These are phyloP conservation scores for Colletotrichum australisinense DNA, from an alignment of 2,329 filamentous ascomycete genomes.

Conservation along the genomic window DNA sequence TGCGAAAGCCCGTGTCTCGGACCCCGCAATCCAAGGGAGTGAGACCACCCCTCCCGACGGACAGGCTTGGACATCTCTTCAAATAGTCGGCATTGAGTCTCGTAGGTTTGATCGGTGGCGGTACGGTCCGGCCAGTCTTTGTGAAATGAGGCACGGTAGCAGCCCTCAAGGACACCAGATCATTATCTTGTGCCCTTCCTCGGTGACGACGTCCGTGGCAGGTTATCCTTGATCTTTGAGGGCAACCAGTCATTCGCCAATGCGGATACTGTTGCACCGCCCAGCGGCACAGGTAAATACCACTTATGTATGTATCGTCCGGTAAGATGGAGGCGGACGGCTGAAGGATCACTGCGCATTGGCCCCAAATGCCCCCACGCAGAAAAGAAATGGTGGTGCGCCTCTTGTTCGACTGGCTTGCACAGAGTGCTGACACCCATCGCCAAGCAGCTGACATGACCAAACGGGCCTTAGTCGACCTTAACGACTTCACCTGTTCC, in stretches of 20 bases:
- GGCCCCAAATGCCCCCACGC: not conserved
- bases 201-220: not conserved
- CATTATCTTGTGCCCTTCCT: not conserved
- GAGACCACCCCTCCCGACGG: not conserved
- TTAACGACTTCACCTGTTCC: conserved; percentile 1
- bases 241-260: not conserved
- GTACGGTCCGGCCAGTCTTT: not conserved
- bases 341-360: not conserved
- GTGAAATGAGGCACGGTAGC: not conserved
- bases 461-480: conserved; percentile 14
- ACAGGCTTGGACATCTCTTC: not conserved
- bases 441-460: conserved; percentile 19
- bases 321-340: conserved; percentile 1
- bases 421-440: conserved; percentile 26
- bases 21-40: conserved; percentile 1
- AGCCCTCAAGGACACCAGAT: not conserved
- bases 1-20: not conserved
- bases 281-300: conserved; percentile 11
- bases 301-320: not conserved
- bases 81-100: not conserved
- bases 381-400: not conserved
- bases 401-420: not conserved
- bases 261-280: conserved; percentile 8
- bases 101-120: not conserved
- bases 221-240: not conserved